Base-by-base conservation (phyloP, 345 rosid species). In the Gossypium herbaceum region DNA sequence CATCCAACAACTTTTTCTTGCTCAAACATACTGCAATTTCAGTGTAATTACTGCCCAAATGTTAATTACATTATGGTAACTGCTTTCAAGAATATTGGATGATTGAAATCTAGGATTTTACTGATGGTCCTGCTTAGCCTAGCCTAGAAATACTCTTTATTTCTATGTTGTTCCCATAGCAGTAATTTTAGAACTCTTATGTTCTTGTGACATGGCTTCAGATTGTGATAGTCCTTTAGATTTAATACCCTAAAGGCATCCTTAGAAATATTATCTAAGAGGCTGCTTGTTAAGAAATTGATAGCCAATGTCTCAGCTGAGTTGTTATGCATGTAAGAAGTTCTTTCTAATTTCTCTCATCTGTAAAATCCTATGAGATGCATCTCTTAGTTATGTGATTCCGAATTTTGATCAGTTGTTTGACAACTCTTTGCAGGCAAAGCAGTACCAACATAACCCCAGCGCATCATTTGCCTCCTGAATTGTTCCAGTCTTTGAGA, bases 401-500 rank as follows among this genome's bases (percentile, higher is more conserved):
- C 19, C 57, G 57, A 11, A 62, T 79, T 74, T 34, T 68, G 75
- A 17, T 52, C 48, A 22, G 50, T 78, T 39, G 24, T 64, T 41
- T 41, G 16, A 68, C 43, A 44, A 13, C 16, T 69, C 76, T 68
- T 80, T 88, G 87, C 97, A 90, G 97, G 52, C 83, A 78, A 45
- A 83, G 43, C 62, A 66, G 71, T 75, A 62, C 69, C 44, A 85
- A 75, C 48, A 79, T 55, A 68, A 73, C 74, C 63, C 70, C 86
- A 67, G 57, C 82, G n/a, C 78, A 27, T 76, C 72, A 59, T 62
- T 64, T 50, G 27, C 82, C 82, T 43, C 54, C 74, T 45, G 80
- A 87, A 52, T 73, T 86, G 9, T 75, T 91, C 77, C 86, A 80
- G 74, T 85, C 97, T 45, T 80, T 86, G 67, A 84, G 78, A 65